phyloP scores from a whole-genome alignment of 1,139 yeast genomes.

The Hemisphaericaspora xylofermentans region DNA sequence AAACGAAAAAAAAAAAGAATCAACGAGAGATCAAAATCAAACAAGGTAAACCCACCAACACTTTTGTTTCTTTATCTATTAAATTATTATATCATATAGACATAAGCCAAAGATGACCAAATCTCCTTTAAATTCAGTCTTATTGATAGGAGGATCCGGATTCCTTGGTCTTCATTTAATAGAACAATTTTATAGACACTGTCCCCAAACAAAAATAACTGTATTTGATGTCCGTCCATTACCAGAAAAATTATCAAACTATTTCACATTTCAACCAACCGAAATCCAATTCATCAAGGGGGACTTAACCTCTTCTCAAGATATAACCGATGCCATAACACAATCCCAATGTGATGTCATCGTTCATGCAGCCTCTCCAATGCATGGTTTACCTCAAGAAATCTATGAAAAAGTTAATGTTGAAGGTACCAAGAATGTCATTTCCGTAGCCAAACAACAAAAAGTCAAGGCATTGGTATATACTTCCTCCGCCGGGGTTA shows the following conservation, averaged over 20 bases:
- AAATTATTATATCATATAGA: neutral
- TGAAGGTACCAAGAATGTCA: slow-evolving; percentile 76
- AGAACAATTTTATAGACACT: slow-evolving; percentile 70
- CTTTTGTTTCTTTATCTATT: neutral
- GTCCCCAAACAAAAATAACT: slow-evolving; percentile 72
- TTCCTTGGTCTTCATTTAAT: slow-evolving; percentile 90
- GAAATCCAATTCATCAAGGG: slow-evolving; percentile 69
- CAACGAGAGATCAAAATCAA: neutral
- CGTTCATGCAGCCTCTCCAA: slow-evolving; percentile 96
- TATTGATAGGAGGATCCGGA: slow-evolving; percentile 92
- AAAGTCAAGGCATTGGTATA: slow-evolving; percentile 73
- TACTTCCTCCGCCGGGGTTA: slow-evolving; percentile 97
- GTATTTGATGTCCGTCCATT: slow-evolving; percentile 91
- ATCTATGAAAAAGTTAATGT: slow-evolving; percentile 90
- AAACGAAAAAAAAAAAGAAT: neutral
- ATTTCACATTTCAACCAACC: slow-evolving; percentile 68
- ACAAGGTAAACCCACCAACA: neutral
- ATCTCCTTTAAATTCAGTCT: slow-evolving; percentile 38
- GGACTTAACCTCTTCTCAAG: slow-evolving; percentile 75
- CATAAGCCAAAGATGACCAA: slow-evolving; percentile 4
- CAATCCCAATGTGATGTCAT: slow-evolving; percentile 67
- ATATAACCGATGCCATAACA: slow-evolving; percentile 63
- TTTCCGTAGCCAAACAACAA: slow-evolving; percentile 59
- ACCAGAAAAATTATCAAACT: slow-evolving; percentile 66
- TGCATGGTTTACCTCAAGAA: slow-evolving; percentile 79